Conservation (phyloP, 1,284 basidiomycete genomes). For the Rhodotorula sp. region DNA sequence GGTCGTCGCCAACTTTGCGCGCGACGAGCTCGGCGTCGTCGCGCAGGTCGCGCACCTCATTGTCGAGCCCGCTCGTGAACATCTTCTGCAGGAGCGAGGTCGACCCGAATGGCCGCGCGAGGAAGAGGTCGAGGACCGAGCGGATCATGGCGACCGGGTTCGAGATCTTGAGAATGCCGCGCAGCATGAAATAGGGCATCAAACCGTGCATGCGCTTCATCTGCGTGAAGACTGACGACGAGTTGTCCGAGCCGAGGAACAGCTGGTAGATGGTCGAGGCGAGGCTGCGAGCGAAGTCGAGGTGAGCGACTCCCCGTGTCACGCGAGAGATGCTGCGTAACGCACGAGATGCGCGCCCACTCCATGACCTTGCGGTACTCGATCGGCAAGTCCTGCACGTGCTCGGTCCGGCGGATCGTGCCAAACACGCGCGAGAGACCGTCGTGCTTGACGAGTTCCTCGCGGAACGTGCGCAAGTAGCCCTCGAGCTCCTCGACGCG, state of each 20-base stretch:
- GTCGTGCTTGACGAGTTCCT: slow-evolving; percentile 85
- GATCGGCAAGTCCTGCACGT: slow-evolving; percentile 74
- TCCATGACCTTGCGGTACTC: slow-evolving; percentile 88
- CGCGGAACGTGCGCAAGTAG: slow-evolving; percentile 83
- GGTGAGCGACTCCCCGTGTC: background rate
- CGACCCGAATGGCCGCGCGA: slow-evolving; percentile 96
- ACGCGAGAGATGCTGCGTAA: slow-evolving; percentile 6
- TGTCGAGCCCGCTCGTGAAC: slow-evolving; percentile 87
- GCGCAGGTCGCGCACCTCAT: slow-evolving; percentile 80
- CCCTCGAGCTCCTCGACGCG: slow-evolving; percentile 84
- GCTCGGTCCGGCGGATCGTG: slow-evolving; percentile 78
- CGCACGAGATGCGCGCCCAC: slow-evolving; percentile 93
- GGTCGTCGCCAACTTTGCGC: slow-evolving; percentile 82
- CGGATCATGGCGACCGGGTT: slow-evolving; percentile 97
- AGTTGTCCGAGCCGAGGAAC: slow-evolving; percentile 88
- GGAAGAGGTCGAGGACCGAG: slow-evolving; percentile 86
- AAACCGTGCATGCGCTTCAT: slow-evolving; percentile 92
- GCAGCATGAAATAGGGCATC: slow-evolving; percentile 98
- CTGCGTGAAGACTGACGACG: slow-evolving; percentile 81
- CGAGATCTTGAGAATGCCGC: slow-evolving; percentile 85
- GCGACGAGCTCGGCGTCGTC: slow-evolving; percentile 84
- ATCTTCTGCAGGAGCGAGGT: slow-evolving; percentile 88
- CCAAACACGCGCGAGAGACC: slow-evolving; percentile 85
- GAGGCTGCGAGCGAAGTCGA: slow-evolving; percentile 57
- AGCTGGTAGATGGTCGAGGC: slow-evolving; percentile 95